Conservation (phyloP, 768 basidiomycete species). For the Tephrocybe sp. region DNA sequence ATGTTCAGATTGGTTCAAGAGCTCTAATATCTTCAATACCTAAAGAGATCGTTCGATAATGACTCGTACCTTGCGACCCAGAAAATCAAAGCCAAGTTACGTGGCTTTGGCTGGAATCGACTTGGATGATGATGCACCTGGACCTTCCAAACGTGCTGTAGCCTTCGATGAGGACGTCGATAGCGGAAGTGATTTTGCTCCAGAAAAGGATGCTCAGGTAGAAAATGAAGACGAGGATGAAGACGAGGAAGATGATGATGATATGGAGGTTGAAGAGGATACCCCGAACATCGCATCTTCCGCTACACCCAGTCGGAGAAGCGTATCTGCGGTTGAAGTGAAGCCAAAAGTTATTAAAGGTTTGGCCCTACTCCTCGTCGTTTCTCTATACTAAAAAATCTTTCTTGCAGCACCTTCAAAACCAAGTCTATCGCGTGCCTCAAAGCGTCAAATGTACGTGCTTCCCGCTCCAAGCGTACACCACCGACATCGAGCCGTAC, state of each 20-base stretch:
- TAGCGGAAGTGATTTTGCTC: conserved; percentile 57
- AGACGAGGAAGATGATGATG: not conserved
- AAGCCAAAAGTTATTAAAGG: conserved; percentile 28
- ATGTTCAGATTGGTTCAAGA: no score
- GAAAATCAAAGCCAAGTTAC: conserved; percentile 54
- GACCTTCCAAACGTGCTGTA: conserved; percentile 40
- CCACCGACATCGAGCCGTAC: conserved; percentile 70
- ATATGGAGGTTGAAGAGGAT: conserved; percentile 19
- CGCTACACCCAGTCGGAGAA: conserved; percentile 15
- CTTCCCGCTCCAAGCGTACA: conserved; percentile 66
- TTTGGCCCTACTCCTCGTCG: conserved; percentile 18
- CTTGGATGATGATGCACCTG: conserved; percentile 34
- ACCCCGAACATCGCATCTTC: conserved; percentile 19
- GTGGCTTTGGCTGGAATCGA: conserved; percentile 32
- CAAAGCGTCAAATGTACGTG: conserved; percentile 52
- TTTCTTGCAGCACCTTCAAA: conserved; percentile 6
- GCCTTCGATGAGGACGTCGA: conserved; percentile 28
- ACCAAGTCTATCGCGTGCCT: conserved; percentile 31
- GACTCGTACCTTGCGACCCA: conserved; percentile 54
- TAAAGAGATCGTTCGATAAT: conserved; percentile 31
- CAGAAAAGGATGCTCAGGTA: conserved; percentile 30
- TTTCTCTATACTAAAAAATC: conserved; percentile 8
- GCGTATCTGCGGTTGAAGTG: conserved; percentile 18
- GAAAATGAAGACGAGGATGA: conserved; percentile 27
- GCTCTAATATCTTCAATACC: no score